Percentiles rank a stretch among this genome's conserved stretches.
Evolutionary conservation across 169 alveolate species (phyloP).

Genomic region (Cryptosporidium xiaoi): DNA sequence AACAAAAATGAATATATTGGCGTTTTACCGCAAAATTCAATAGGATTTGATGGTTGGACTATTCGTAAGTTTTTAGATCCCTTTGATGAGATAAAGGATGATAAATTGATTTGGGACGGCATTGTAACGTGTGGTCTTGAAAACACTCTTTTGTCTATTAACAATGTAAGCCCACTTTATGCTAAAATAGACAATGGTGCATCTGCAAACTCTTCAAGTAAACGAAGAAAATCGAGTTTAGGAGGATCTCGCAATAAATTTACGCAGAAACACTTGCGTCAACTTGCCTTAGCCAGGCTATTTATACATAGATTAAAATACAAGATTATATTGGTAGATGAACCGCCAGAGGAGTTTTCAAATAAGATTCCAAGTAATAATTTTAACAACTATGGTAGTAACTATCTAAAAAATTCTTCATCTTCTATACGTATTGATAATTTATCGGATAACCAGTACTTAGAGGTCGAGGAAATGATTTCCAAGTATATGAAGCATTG

Average conservation of each 20-base stretch:
- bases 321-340: conserved; percentile 83
- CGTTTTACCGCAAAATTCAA: conserved; percentile 79
- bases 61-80: conserved; percentile 78
- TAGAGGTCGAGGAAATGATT: conserved; percentile 35
- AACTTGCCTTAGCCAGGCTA: conserved; percentile 81
- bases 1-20: conserved; percentile 74
- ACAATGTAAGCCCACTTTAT: background rate
- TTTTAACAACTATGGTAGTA: background rate
- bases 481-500: conserved; percentile 56
- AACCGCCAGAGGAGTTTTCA: conserved; percentile 81
- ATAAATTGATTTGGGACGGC: conserved; percentile 72
- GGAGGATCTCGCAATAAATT: background rate
- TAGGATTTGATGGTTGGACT: conserved; percentile 78
- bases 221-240: conserved; percentile 1
- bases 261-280: conserved; percentile 79
- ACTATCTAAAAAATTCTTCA: background rate
- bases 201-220: background rate
- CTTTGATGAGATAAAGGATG: conserved; percentile 61
- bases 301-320: conserved; percentile 81
- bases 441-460: conserved; percentile 15
- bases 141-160: background rate
- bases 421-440: background rate
- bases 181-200: background rate
- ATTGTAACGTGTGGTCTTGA: conserved; percentile 37
- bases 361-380: background rate